phyloP scores from a whole-genome alignment of 139 green algal genomes.

The Tetraselmis striata region DNA sequence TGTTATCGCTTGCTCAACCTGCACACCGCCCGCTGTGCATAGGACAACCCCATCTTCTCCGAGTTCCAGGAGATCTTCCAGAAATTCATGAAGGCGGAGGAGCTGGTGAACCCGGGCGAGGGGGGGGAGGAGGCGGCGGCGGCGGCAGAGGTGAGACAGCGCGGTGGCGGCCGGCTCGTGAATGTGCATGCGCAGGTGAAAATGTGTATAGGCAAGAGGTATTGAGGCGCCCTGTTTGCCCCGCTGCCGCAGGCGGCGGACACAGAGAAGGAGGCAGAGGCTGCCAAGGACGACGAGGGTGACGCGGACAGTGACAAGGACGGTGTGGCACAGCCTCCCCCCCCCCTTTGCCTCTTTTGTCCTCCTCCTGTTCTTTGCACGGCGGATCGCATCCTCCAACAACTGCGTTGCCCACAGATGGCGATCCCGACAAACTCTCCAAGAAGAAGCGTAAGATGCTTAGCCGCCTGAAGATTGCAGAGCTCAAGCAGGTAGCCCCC shows the following conservation, averaged over 20 bases:
- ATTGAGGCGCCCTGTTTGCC: neutral
- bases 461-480: constrained; percentile 70
- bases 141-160: neutral
- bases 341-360: too few species aligned
- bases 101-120: constrained; percentile 28
- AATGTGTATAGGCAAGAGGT: neutral
- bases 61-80: constrained; percentile 66
- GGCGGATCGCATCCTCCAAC: neutral
- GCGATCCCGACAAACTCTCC: constrained; percentile 43
- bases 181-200: constrained; percentile 4
- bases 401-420: constrained; percentile 11
- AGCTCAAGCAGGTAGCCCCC: constrained; percentile 85
- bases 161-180: neutral
- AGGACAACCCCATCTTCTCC: neutral
- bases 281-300: constrained; percentile 38
- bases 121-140: constrained; percentile 5
- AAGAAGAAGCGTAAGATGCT: constrained; percentile 78
- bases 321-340: neutral
- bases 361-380: neutral
- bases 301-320: neutral
- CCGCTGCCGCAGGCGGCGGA: neutral
- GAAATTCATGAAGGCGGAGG: constrained; percentile 55
- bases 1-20: neutral
- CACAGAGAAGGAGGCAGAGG: constrained; percentile 26
- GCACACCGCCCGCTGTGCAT: neutral